Evolutionary conservation across 2,329 filamentous ascomycete genomes (phyloP).

Genomic region (Amphichorda felina): DNA sequence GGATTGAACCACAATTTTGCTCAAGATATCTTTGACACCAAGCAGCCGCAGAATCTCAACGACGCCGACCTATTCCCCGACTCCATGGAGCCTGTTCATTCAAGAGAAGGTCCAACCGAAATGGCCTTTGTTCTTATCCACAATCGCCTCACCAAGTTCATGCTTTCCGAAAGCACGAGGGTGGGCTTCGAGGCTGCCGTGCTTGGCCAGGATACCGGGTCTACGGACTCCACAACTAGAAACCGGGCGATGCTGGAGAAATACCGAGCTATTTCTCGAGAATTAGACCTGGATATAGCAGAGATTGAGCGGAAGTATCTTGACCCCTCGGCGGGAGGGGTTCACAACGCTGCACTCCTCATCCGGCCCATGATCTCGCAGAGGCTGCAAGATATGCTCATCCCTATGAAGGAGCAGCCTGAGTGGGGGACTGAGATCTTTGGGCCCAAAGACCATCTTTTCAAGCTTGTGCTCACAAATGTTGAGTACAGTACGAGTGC

Average conservation of each 20-base stretch:
- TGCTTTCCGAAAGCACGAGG: conserved; percentile 21
- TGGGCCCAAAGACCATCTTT: conserved; percentile 38
- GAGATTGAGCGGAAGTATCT: conserved; percentile 36
- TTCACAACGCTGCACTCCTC: conserved; percentile 37
- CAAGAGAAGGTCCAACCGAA: conserved; percentile 45
- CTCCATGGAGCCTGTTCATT: conserved; percentile 35
- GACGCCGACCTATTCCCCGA: conserved; percentile 45
- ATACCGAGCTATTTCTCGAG: conserved; percentile 27
- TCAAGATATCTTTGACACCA: conserved; percentile 42
- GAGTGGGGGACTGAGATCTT: conserved; percentile 38
- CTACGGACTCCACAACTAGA: no score
- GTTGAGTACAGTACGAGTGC: conserved; percentile 33
- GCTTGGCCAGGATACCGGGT: conserved; percentile 22
- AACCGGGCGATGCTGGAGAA: conserved; percentile 21
- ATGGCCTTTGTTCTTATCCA: conserved; percentile 45
- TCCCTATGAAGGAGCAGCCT: conserved; percentile 31
- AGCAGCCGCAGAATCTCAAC: conserved; percentile 43
- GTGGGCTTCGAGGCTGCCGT: conserved; percentile 37
- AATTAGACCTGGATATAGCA: conserved; percentile 28
- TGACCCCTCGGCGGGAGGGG: conserved; percentile 37
- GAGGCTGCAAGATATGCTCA: conserved; percentile 36
- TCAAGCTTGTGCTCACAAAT: conserved; percentile 38
- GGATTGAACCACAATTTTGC: conserved; percentile 41
- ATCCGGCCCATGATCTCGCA: conserved; percentile 33
- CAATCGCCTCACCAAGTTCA: conserved; percentile 36